Evolutionary conservation across 305 asterid genomes (phyloP), one percentile per base, ranked within the genome.

Genomic region (Rubia balearica): DNA sequence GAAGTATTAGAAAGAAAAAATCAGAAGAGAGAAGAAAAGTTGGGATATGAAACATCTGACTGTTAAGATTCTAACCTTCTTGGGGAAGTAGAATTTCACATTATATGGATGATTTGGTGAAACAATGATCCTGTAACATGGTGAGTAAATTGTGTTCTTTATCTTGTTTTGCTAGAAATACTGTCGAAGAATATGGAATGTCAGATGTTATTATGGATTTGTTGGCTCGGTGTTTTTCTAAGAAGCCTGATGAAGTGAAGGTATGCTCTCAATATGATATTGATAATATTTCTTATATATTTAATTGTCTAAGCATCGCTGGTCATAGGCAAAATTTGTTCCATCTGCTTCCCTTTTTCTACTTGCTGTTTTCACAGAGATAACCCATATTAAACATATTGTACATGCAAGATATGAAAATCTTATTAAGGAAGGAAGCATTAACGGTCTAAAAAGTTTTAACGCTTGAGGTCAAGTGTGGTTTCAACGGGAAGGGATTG

Each of bases 381-480:
- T 86, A 84, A 88, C 84, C 87, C 82, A 86, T 91, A 83, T 82
- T 77, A 56, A 86, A 79, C 83, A 81, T 89, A 83, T 86, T 87
- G 79, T 87, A 81, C 99, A 95, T 98, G 99, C 83, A 84, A 88
- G 97, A 84, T 87, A 82, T 80, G 98, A 90, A 87, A 88, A 82
- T 81, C 88, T 87, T 69, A 60, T 81, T 71, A 83, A 87, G 85
- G 82, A 70, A 75, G 77, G 67, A 81, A 76, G 57, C 70, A 80
- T 74, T 73, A 73, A 55, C n/a, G n/a, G n/a, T n/a, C n/a, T n/a
- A n/a, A n/a, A n/a, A n/a, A n/a, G n/a, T n/a, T n/a, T n/a, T n/a
- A n/a, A n/a, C n/a, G n/a, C n/a, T n/a, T n/a, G n/a, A n/a, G n/a
- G n/a, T n/a, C n/a, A n/a, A n/a, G n/a, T n/a, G n/a, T n/a, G n/a